A percentile compares a stretch with the other conserved stretches of the same genome.
Conservation (phyloP, 75 land plant species). For the Ceratopteris richardii region DNA sequence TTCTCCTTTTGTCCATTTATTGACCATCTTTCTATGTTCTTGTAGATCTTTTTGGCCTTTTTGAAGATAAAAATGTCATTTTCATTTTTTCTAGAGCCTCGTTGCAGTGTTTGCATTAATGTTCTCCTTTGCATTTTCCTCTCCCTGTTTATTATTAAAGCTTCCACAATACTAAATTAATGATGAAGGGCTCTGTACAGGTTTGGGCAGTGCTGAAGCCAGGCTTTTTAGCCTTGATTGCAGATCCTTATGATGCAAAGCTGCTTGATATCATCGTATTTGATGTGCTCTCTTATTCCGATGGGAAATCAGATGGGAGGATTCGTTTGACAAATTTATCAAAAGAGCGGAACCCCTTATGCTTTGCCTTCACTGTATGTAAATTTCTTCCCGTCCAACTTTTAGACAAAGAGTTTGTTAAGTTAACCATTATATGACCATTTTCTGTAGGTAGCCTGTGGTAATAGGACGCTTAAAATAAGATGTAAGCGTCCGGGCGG, state of each 20-base stretch:
- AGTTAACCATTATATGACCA: background rate
- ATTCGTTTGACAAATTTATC: conserved; percentile 63
- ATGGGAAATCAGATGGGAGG: conserved; percentile 79
- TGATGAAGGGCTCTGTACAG: conserved; percentile 32
- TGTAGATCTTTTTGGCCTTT: background rate
- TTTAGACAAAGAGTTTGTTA: background rate
- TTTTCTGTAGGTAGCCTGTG: conserved; percentile 61
- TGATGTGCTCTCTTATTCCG: conserved; percentile 82
- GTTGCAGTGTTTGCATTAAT: too few relatives aligned
- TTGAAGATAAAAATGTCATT: background rate
- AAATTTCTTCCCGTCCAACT: background rate
- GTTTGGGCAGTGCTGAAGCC: conserved; percentile 99
- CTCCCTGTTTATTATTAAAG: too few relatives aligned
- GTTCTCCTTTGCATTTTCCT: too few relatives aligned
- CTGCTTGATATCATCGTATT: conserved; percentile 88
- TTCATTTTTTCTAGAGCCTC: too few relatives aligned
- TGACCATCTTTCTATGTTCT: too few relatives aligned
- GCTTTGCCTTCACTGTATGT: conserved; percentile 65
- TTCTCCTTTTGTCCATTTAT: too few relatives aligned
- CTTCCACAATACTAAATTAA: too few relatives aligned
- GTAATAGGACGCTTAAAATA: conserved; percentile 60
- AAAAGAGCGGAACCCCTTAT: conserved; percentile 83
- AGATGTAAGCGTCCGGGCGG: conserved; percentile 54
- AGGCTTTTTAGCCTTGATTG: conserved; percentile 86
- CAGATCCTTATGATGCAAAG: conserved; percentile 74